phyloP scores from a whole-genome alignment of 768 basidiomycete genomes.

The Naematelia encephala region DNA sequence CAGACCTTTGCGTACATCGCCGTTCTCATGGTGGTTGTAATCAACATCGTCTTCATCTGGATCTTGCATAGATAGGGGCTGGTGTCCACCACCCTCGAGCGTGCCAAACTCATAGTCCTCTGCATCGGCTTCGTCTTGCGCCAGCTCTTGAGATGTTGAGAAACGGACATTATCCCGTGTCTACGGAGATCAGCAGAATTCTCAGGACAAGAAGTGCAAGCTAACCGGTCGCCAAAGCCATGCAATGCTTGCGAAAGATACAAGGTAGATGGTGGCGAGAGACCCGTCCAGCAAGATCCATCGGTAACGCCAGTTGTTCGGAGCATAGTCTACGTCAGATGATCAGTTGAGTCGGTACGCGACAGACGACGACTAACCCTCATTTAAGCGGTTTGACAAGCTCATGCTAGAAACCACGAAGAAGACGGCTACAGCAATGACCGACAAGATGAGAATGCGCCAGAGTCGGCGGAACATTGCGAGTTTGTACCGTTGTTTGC shows the following conservation, averaged over 20 bases:
- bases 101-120: conserved; percentile 41
- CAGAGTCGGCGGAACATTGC: conserved; percentile 85
- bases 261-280: conserved; percentile 80
- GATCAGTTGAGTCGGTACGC: neutral
- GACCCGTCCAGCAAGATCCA: conserved; percentile 99
- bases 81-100: conserved; percentile 55
- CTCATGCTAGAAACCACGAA: conserved; percentile 89
- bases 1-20: conserved; percentile 1
- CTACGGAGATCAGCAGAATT: conserved; percentile 15
- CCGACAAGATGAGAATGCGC: conserved; percentile 75
- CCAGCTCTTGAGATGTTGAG: conserved; percentile 93
- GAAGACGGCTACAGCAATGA: conserved; percentile 77
- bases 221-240: conserved; percentile 82
- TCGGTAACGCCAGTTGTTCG: conserved; percentile 79
- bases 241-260: conserved; percentile 72
- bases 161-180: conserved; percentile 55
- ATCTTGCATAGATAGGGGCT: conserved; percentile 64
- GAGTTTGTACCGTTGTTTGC: conserved; percentile 82
- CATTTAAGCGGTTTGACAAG: conserved; percentile 84
- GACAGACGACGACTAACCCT: conserved; percentile 59
- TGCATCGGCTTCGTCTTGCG: conserved; percentile 57
- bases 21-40: conserved; percentile 21
- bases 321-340: conserved; percentile 72
- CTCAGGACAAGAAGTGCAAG: conserved; percentile 2
- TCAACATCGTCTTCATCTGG: conserved; percentile 35